Evolutionary conservation across 352 stramenopile species (phyloP).

Genomic region (Pythium sp.): DNA sequence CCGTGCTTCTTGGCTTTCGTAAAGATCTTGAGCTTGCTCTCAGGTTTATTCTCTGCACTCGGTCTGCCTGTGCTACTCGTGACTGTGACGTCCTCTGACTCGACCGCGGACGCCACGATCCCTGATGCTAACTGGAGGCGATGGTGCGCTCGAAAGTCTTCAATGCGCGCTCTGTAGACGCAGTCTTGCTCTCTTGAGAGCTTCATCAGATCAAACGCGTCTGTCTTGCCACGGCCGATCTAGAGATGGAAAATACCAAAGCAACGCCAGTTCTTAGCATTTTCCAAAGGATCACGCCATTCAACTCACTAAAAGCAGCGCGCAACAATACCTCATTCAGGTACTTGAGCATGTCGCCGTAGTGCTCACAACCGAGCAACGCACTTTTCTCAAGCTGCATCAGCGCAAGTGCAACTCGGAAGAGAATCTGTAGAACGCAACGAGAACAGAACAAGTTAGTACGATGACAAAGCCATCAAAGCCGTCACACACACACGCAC

Average conservation of each 20-base stretch:
- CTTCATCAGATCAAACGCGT: constrained; percentile 47
- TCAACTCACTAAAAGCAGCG: no score
- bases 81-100: constrained; percentile 28
- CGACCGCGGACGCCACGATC: constrained; percentile 69
- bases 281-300: no score
- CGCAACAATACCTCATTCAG: constrained; percentile 68
- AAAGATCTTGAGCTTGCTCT: constrained; percentile 57
- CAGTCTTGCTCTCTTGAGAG: constrained; percentile 60
- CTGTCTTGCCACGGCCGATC: constrained; percentile 53
- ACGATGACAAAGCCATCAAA: background rate
- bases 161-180: constrained; percentile 64
- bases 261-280: no score
- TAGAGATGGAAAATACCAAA: no score
- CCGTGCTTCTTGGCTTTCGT: constrained; percentile 56
- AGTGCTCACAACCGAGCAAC: constrained; percentile 59
- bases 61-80: constrained; percentile 31
- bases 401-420: constrained; percentile 69
- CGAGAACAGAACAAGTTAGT: background rate
- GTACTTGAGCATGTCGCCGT: constrained; percentile 76
- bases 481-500: background rate
- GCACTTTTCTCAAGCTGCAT: constrained; percentile 59
- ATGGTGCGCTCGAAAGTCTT: constrained; percentile 84
- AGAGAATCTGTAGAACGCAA: constrained; percentile 49
- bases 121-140: constrained; percentile 75
- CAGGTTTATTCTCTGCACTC: constrained; percentile 40